These are phyloP conservation scores for Globisporangium mamillatum DNA, from an alignment of 352 stramenopile genomes.

Conservation along the genomic window DNA sequence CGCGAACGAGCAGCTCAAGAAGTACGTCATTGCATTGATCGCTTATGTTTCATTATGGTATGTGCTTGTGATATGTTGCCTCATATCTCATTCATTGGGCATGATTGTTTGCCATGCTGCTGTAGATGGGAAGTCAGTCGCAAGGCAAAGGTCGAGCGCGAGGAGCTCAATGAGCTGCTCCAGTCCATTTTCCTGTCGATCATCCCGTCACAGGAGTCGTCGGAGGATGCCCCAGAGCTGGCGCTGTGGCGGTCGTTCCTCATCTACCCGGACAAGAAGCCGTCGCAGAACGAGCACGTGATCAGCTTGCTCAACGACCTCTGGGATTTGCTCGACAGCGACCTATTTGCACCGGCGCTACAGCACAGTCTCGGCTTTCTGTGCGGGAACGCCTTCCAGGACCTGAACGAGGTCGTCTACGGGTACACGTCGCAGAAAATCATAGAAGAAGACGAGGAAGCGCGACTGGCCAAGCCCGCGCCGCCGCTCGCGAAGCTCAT, in stretches of 20 bases:
- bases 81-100: background rate
- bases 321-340: slow-evolving; percentile 78
- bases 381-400: slow-evolving; percentile 80
- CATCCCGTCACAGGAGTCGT: slow-evolving; percentile 33
- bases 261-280: slow-evolving; percentile 73
- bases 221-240: slow-evolving; percentile 26
- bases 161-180: slow-evolving; percentile 75
- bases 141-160: slow-evolving; percentile 59
- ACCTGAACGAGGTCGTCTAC: slow-evolving; percentile 76
- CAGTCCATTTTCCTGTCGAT: slow-evolving; percentile 63
- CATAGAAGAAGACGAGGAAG: slow-evolving; percentile 28
- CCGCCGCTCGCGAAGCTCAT: slow-evolving; percentile 79
- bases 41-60: background rate
- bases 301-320: slow-evolving; percentile 81
- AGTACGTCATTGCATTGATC: slow-evolving; percentile 21
- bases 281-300: slow-evolving; percentile 64
- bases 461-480: slow-evolving; percentile 35
- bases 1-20: slow-evolving; percentile 50
- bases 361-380: slow-evolving; percentile 71
- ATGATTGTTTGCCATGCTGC: background rate
- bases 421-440: slow-evolving; percentile 27
- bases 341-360: slow-evolving; percentile 68
- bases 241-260: slow-evolving; percentile 62
- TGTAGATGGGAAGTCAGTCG: slow-evolving; percentile 62
- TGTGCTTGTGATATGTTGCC: background rate